These are phyloP conservation scores for Nitzschia sp. DNA, from an alignment of 108 stramenopile species.

Conservation along the genomic window DNA sequence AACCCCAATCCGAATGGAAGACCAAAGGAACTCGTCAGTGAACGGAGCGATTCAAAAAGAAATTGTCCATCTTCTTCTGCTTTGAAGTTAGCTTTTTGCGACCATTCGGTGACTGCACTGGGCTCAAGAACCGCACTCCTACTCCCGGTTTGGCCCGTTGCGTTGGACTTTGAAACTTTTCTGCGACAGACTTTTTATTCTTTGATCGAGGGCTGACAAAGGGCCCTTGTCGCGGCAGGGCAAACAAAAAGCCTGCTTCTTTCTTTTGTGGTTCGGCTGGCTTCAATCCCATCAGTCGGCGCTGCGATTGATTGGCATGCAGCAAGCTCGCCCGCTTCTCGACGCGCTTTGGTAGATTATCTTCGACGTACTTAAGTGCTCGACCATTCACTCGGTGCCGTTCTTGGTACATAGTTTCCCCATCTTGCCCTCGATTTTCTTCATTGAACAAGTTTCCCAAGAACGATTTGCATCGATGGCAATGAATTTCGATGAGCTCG, in stretches of 20 bases:
- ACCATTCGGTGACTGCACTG: background rate
- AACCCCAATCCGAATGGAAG: too few species aligned
- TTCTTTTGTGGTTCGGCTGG: background rate
- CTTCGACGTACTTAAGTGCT: conserved; percentile 30
- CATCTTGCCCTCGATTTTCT: conserved; percentile 16
- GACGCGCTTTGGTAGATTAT: conserved; percentile 23
- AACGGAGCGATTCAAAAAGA: conserved; percentile 13
- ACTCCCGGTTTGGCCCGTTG: background rate
- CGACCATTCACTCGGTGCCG: conserved; percentile 41
- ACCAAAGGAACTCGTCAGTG: conserved; percentile 11
- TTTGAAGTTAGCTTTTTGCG: background rate
- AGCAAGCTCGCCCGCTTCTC: conserved; percentile 15
- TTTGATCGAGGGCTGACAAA: conserved; percentile 19
- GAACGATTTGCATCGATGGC: conserved; percentile 40
- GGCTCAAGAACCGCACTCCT: conserved; percentile 11
- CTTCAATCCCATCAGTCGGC: conserved; percentile 21
- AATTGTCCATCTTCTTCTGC: conserved; percentile 14
- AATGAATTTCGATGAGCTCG: conserved; percentile 31
- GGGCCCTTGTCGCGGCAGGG: background rate
- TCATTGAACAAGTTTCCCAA: conserved; percentile 28
- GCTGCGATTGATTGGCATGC: conserved; percentile 28
- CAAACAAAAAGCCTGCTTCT: background rate
- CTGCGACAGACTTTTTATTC: background rate
- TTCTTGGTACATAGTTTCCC: conserved; percentile 9
- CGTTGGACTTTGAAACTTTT: background rate